Conservation (phyloP, 176 grass and related monocot species). For the Aegilops longissima region DNA sequence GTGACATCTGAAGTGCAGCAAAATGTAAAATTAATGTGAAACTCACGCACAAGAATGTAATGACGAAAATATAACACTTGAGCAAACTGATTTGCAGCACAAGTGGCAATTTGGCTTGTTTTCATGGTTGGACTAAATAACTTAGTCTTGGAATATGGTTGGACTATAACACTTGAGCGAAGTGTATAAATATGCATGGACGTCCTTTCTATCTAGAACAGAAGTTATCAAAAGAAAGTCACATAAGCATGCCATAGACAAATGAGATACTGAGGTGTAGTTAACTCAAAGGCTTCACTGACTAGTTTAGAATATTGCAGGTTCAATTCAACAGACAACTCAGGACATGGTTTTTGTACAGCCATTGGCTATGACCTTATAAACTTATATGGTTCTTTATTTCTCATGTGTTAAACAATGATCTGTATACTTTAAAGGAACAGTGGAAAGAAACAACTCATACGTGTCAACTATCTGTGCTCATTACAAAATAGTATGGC, state of each 20-base stretch:
- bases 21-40: background rate
- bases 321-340: constrained; percentile 22
- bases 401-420: constrained; percentile 3
- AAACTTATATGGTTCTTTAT: background rate
- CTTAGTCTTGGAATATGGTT: background rate
- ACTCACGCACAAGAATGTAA: background rate
- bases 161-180: background rate
- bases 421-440: background rate
- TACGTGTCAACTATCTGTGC: background rate
- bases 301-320: background rate
- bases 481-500: background rate
- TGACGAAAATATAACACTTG: background rate
- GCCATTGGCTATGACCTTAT: constrained; percentile 16
- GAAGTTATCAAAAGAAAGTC: background rate
- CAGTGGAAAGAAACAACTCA: background rate
- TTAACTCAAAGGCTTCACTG: background rate
- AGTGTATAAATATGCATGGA: background rate
- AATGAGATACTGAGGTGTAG: background rate
- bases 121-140: background rate
- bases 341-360: background rate
- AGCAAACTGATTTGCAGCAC: background rate
- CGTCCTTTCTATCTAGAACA: background rate
- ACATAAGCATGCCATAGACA: background rate
- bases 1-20: constrained; percentile 75
- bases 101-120: background rate